Percentiles rank a stretch among this genome's conserved stretches.
phyloP scores from a whole-genome alignment of 1,284 basidiomycete species.

The Leccinum angustisporum region DNA sequence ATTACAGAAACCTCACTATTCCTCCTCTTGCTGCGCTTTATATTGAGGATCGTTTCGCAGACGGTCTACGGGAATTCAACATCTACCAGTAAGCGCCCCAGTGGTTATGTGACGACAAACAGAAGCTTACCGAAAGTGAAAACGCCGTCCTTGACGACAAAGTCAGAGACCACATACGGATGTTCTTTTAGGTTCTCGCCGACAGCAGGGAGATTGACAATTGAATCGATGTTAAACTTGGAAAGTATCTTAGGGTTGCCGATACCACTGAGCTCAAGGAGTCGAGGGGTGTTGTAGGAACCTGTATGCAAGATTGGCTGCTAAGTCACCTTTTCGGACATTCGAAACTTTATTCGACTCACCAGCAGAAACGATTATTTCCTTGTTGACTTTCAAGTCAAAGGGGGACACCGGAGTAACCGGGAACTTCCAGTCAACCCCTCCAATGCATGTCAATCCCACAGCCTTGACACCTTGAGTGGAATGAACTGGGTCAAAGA shows the following conservation, averaged over 20 bases:
- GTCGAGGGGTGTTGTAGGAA: constrained; percentile 20
- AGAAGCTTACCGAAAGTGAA: constrained; percentile 20
- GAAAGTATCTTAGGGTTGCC: constrained; percentile 17
- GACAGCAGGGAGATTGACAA: constrained; percentile 18
- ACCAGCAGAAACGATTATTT: constrained; percentile 19
- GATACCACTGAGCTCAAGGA: constrained; percentile 23
- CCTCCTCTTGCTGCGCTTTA: constrained; percentile 9
- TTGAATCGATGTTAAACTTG: constrained; percentile 11
- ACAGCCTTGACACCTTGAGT: constrained; percentile 1
- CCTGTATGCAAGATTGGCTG: constrained; percentile 1
- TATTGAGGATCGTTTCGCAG: constrained; percentile 19
- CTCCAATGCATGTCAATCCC: constrained; percentile 15
- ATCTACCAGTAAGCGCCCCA: too few relatives aligned
- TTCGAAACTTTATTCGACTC: neutral
- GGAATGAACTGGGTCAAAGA: constrained; percentile 4
- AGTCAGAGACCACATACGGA: constrained; percentile 13
- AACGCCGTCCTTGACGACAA: constrained; percentile 17
- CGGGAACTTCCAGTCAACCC: constrained; percentile 15
- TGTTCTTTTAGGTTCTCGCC: constrained; percentile 25
- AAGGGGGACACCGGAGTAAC: neutral
- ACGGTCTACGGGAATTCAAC: constrained; percentile 2
- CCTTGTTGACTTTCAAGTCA: constrained; percentile 10
- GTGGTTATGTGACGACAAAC: neutral
- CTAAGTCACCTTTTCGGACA: neutral
- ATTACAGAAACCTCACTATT: constrained; percentile 16